phyloP scores from a whole-genome alignment of 192 early-diverging fungal genomes.

The Coemansia sp. region DNA sequence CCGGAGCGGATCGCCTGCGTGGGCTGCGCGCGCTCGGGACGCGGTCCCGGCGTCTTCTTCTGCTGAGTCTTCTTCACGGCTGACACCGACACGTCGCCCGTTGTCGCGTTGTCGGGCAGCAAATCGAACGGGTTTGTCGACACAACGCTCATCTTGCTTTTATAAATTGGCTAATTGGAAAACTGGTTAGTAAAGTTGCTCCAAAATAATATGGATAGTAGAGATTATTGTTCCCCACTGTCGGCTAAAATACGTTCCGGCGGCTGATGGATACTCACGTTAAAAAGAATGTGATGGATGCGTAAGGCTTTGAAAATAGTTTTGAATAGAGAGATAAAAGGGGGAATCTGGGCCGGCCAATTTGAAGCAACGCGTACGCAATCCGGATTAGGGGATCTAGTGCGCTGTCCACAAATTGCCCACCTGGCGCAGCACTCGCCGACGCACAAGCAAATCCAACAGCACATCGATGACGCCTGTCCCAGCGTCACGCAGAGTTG shows the following conservation, averaged over 20 bases:
- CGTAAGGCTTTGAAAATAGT: not conserved
- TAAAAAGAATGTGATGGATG: conserved; percentile 5
- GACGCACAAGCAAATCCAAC: conserved; percentile 36
- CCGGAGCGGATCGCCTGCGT: conserved; percentile 14
- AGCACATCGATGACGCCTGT: conserved; percentile 20
- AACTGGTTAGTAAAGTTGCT: not conserved
- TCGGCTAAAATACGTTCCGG: not conserved
- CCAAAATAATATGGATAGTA: not conserved
- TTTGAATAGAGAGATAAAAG: not conserved
- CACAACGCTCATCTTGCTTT: conserved; percentile 50
- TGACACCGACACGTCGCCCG: conserved; percentile 27
- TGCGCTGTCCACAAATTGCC: conserved; percentile 39
- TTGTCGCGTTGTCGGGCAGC: conserved; percentile 62
- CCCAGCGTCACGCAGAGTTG: conserved; percentile 16
- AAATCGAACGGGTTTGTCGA: conserved; percentile 71
- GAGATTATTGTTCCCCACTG: not conserved
- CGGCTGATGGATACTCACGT: conserved; percentile 3
- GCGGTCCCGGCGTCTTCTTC: conserved; percentile 16
- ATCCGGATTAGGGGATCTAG: conserved; percentile 15
- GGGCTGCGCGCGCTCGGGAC: conserved; percentile 29
- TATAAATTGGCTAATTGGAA: not conserved
- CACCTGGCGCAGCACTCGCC: conserved; percentile 33
- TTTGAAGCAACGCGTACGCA: not conserved
- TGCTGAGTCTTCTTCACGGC: conserved; percentile 12
- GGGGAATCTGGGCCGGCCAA: not conserved